Evolutionary conservation across 805 yeast species (phyloP), one percentile per base, ranked within the genome.

Genomic region (Myxozyma udenii): DNA sequence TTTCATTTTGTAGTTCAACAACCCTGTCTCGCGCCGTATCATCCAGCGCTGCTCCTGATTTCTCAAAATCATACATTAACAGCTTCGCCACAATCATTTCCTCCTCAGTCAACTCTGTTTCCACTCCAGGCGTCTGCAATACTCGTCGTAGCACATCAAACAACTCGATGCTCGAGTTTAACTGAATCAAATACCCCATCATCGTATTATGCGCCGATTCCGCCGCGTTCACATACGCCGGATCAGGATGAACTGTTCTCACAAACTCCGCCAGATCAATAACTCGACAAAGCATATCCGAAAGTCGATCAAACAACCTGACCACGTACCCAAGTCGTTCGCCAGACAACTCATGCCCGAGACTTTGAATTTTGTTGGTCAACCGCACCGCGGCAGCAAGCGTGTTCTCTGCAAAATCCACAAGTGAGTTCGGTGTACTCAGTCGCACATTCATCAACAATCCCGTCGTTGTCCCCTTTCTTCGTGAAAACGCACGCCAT

Each of bases 231-330:
- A 85, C 75, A 76, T 87, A 88, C 16, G 72, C 68, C 44, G 72
- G 72, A 57, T 83, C 78, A 0, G 98, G 97, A 65, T 91, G 98
- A 23, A 55, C 58, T 22, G 88, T 89, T 42, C 98, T 73, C 25
- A 93, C 80, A 70, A 91, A 91, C 62, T 90, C 98, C 33, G 96
- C 91, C 44, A 91, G 77, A 68, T 93, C 98, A 37, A 93, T 90
- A 4, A 88, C 97, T 50, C 95, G 79, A 66, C 98, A 93, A 26
- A 93, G 69, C 25, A 85, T 78, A 65, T 93, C 98, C 63, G 95
- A 85, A 36, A 93, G 70, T 59, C 88, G 80, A 65, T 93, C 98
- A 57, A 93, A 71, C 46, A 81, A 80, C 39, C 79, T 65, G 48
- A 91, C 78, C 48, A 80, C 87, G 3, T 72, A 67, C 16, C 62